Evolutionary conservation across 2,329 filamentous ascomycete species (phyloP), one percentile per base, ranked within the genome.

Genomic region (Didymella exigua): DNA sequence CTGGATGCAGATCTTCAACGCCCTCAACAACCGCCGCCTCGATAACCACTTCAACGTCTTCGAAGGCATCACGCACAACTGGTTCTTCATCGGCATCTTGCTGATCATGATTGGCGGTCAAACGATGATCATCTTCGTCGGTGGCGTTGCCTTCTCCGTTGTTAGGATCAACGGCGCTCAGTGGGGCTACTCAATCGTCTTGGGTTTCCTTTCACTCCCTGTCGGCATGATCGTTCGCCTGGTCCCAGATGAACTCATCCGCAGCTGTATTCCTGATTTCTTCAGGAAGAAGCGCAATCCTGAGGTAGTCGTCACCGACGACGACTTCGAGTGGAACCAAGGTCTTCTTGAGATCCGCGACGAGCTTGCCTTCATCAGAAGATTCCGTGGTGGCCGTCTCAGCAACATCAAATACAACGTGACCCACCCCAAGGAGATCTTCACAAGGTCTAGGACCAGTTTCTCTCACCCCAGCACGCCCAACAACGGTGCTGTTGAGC

Each of bases 1-100:
- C 48, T 98, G 93, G 93, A 97, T 98, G 93, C 93, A 98, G 68
- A 96, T 98, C 66, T 98, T 98, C 81, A 98, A 98, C 77, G 89
- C 96, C 72, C 90, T 96, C 84, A 98, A 98, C 80, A 96, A 96
- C 78, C 91, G 93, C 55, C 91, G 93, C 11, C 82, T 98, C 49
- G 93, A 98, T 75, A 98, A 98, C 77, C 85, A 87, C 50, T 93
- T 96, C 82, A 98, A 98, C 77, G 92, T 98, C 59, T 93, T 98
- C 58, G 93, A 97, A 72, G 91, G 91, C 49, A 84, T 98, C 55
- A 83, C 83, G 23, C 85, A 85, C 71, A 98, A 98, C 75, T 89
- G 83, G 78, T 96, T 96, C 82, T 98, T 98, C 79, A 84, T 96
- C 31, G 84, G 78, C 33, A 97, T 98, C 75, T 92, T 92, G 77